Base-by-base conservation (phyloP, 306 rosid species). In the Trifolium fragiferum region DNA sequence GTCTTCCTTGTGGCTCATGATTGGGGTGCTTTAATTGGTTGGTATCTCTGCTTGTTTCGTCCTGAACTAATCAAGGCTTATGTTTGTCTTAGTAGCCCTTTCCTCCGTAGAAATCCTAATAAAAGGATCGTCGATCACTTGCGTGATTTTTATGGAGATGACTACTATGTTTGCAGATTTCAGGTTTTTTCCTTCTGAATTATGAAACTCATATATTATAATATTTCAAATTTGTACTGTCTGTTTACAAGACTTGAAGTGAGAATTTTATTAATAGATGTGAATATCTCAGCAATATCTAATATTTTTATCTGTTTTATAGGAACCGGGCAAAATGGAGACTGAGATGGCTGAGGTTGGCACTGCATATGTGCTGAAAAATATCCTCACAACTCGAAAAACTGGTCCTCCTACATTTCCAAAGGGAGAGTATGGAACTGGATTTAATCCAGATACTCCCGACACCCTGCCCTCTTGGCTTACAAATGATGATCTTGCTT, bases 131-230 rank as follows among this genome's bases (percentile, higher is more conserved):
- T 78, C 0, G 85, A 84, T 27, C 44, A 0, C 10, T 10, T 81
- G 76, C 74, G 30, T 4, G 76, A 78, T 41, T 0, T 9, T 6
- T 81, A 32, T 16, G 83, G 83, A 46, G 83, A 81, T 0, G 79
- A 84, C 61, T 84, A 59, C 33, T 84, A 81, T 12, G 20, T 84
- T n/a, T 81, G 77, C 76, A 78, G 81, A 78, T 84, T 75, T 33
- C 80, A 78, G 85, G 83, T 83, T 70, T 55, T 77, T 59, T 40
- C 14, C 9, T 40, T 40, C 8, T 40, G 12, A 10, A 40, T 40
- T 40, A 40, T 10, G 4, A 10, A 40, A 10, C 44, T 40, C 12
- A 0, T 40, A 38, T 8, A 40, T 40, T 2, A 40, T 40, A 10
- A 40, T 40, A 40, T 40, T 40, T 40, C 44, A 40, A 40, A 40